Percentiles rank a stretch among this genome's conserved stretches.
phyloP scores from a whole-genome alignment of 2,329 filamentous ascomycete species.

The Trichoderma endophyticum region DNA sequence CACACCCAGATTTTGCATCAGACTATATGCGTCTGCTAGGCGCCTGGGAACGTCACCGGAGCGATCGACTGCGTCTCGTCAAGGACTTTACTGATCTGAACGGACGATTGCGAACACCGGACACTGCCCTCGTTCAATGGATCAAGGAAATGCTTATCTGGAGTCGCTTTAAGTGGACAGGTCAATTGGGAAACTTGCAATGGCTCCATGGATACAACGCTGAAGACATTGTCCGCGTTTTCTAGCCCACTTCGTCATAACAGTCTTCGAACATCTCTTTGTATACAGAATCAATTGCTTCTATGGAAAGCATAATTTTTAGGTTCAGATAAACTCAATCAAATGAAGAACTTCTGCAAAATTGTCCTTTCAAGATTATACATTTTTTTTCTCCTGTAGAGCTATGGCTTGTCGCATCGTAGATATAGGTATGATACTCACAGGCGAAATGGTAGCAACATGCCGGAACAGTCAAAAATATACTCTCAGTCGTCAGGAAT shows the following conservation, averaged over 20 bases:
- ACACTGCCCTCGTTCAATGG: not conserved
- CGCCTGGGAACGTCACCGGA: not conserved
- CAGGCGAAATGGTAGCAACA: too few relatives aligned
- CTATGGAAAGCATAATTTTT: not conserved
- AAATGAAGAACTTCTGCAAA: too few relatives aligned
- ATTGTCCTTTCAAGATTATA: too few relatives aligned
- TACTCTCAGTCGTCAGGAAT: too few relatives aligned
- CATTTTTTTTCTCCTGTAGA: too few relatives aligned
- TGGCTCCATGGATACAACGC: not conserved
- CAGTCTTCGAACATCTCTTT: not conserved
- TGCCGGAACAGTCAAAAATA: fast-evolving
- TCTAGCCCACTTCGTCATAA: not conserved
- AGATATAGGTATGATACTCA: too few relatives aligned
- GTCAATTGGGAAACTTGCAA: not conserved
- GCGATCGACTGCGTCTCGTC: not conserved
- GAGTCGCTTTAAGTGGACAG: not conserved
- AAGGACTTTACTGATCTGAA: not conserved
- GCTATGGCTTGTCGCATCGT: too few relatives aligned
- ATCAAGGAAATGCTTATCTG: not conserved
- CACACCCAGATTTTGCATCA: not conserved
- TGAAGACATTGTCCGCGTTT: not conserved
- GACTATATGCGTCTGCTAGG: not conserved
- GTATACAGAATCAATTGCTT: not conserved
- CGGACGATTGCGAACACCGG: not conserved
- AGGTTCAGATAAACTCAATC: too few relatives aligned